Base-by-base conservation (phyloP, 371 early-diverging fungal species). In the Apophysomyces sp. region DNA sequence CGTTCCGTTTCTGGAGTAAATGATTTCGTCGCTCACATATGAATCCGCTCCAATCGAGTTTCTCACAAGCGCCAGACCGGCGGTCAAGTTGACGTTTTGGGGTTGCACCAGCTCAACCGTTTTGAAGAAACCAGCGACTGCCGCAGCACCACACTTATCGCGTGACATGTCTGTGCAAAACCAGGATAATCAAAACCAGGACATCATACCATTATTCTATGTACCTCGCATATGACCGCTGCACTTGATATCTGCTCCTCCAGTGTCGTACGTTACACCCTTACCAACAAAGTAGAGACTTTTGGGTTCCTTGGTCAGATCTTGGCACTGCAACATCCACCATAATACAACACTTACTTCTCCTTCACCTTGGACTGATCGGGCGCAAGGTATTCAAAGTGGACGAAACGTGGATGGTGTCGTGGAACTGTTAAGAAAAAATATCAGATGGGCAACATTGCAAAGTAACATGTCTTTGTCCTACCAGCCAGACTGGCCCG, bases 211-310 rank as follows among this genome's bases (percentile, higher is more conserved):
- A 13, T 2, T 11, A 9, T 52, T 40, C n/a, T n/a, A n/a, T n/a
- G n/a, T 68, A 64, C 92, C 92, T 55, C 93, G 82, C 94, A 94
- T 94, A 56, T 81, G 77, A 52, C 92, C 94, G 52, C 89, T 87
- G 55, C 83, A 80, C 77, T 95, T 95, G 64, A 95, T 81, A 70
- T 93, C 91, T 57, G 91, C 89, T 74, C 95, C 95, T 54, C 95
- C 95, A 28, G 94, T 94, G 67, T 95, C 94, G 66, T 88, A 95
- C 18, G 93, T 93, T 7, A 95, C 92, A 67, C 95, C 95, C 74
- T 95, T 95, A 39, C 95, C 95, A 18, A 94, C 89, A 68, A 95
- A 85, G 78, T 87, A 94, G 16, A 94, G 71, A 68, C 89, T 89
- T 37, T 34, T 34, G 5, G 5, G 13, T 41, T 41, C n/a, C n/a